Evolutionary conservation across 805 yeast species (phyloP).

Genomic region (Candida arabinofermentans): DNA sequence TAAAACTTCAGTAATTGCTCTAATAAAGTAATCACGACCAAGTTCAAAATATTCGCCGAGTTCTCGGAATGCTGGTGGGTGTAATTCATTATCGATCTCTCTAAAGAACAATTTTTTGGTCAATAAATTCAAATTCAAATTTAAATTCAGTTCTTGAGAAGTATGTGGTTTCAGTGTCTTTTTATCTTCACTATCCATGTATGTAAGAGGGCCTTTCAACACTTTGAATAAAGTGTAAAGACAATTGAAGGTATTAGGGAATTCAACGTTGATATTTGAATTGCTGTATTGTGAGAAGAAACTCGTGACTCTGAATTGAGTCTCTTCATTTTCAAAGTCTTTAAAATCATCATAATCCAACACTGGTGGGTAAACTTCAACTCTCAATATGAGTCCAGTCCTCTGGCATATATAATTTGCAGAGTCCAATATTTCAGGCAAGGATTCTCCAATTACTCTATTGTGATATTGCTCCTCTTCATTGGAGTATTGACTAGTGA

Average conservation of each 20-base stretch:
- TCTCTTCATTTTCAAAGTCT: conserved; percentile 44
- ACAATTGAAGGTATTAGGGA: conserved; percentile 57
- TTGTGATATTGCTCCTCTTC: conserved; percentile 9
- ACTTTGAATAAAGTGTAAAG: conserved; percentile 58
- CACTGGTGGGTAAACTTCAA: conserved; percentile 50
- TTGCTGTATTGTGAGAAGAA: conserved; percentile 22
- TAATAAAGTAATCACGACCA: conserved; percentile 45
- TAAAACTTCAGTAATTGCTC: conserved; percentile 52
- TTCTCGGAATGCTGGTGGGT: conserved; percentile 28
- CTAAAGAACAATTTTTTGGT: conserved; percentile 44
- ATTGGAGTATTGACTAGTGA: conserved; percentile 1
- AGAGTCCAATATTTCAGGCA: conserved; percentile 40
- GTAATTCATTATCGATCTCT: conserved; percentile 26
- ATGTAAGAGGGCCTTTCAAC: conserved; percentile 60
- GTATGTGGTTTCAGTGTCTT: conserved; percentile 54
- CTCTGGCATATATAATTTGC: conserved; percentile 44
- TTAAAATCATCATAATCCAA: conserved; percentile 44
- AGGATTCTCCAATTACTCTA: conserved; percentile 14
- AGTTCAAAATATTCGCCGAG: conserved; percentile 20
- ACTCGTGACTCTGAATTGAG: conserved; percentile 46
- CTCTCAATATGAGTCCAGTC: conserved; percentile 45
- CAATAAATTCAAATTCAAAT: conserved; percentile 53
- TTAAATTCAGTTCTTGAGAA: conserved; percentile 46
- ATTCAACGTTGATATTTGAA: conserved; percentile 10
- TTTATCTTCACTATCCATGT: conserved; percentile 39